Evolutionary conservation across 495 filamentous ascomycete genomes (phyloP).

Genomic region (Neurospora sublineolata): DNA sequence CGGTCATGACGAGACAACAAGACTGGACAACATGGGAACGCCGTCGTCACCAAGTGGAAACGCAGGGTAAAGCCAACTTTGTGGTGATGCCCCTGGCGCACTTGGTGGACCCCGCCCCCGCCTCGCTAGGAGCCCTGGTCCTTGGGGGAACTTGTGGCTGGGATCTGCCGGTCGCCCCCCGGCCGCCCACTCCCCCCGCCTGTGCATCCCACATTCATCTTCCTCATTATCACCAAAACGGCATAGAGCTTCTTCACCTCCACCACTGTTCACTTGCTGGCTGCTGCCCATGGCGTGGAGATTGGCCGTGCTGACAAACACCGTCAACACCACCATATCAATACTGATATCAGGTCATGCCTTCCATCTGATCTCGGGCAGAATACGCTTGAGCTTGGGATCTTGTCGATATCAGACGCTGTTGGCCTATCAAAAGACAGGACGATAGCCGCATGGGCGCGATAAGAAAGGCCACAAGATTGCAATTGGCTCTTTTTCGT

Average conservation of each 20-base stretch:
- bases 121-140: not conserved
- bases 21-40: not conserved
- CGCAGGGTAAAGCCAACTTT: not conserved
- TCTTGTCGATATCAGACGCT: not conserved
- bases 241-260: not conserved
- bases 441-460: constrained; percentile 14
- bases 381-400: constrained; percentile 3
- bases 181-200: not conserved
- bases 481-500: constrained; percentile 21
- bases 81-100: not conserved
- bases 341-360: not conserved
- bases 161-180: not conserved
- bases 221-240: not conserved
- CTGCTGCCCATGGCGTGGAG: not conserved
- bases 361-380: constrained; percentile 11
- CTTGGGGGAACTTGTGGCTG: not conserved
- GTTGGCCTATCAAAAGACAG: constrained; percentile 4
- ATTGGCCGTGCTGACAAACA: not conserved
- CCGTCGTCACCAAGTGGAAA: not conserved
- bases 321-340: constrained; percentile 1
- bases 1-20: not conserved
- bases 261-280: not conserved
- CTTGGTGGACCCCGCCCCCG: not conserved
- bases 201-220: not conserved
- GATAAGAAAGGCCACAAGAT: constrained; percentile 22